Evolutionary conservation across 2,329 filamentous ascomycete genomes (phyloP).

Genomic region (Furcasterigmium sp.): DNA sequence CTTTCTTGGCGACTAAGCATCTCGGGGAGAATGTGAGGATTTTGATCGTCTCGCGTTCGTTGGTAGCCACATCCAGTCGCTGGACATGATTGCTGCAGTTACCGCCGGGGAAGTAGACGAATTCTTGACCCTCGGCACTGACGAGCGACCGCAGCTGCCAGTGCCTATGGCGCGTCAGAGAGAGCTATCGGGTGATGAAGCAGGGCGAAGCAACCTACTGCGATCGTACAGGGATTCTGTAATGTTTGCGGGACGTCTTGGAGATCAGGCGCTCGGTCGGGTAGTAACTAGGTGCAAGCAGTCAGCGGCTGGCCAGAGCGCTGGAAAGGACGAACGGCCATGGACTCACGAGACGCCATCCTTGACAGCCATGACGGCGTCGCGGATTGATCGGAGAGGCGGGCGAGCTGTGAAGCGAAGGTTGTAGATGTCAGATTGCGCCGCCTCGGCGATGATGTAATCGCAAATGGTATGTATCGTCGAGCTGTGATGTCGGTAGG

Average conservation of each 20-base stretch:
- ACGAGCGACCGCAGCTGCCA: conserved; percentile 90
- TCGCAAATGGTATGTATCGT: neutral
- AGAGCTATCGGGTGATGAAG: neutral
- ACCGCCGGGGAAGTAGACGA: conserved; percentile 81
- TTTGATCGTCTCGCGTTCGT: conserved; percentile 68
- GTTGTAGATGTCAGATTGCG: no score
- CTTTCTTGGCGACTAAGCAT: conserved; percentile 80
- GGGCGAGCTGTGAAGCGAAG: no score
- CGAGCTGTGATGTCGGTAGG: no score
- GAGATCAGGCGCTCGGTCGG: conserved; percentile 62
- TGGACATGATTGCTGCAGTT: conserved; percentile 60
- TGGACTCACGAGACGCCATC: conserved; percentile 12
- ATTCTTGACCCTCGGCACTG: conserved; percentile 69
- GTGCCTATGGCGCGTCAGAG: conserved; percentile 48
- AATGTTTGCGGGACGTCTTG: conserved; percentile 58
- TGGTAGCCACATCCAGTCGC: conserved; percentile 62
- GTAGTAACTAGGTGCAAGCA: conserved; percentile 44
- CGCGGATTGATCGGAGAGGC: neutral
- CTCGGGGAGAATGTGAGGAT: conserved; percentile 69
- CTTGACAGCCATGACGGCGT: conserved; percentile 47
- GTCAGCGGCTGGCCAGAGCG: neutral
- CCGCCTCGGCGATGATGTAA: conserved; percentile 1
- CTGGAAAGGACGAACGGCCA: neutral
- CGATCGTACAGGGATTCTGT: conserved; percentile 59
- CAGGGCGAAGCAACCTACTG: conserved; percentile 41